These are phyloP conservation scores for Elongisporangium undulatum DNA, from an alignment of 352 stramenopile genomes.

Conservation along the genomic window DNA sequence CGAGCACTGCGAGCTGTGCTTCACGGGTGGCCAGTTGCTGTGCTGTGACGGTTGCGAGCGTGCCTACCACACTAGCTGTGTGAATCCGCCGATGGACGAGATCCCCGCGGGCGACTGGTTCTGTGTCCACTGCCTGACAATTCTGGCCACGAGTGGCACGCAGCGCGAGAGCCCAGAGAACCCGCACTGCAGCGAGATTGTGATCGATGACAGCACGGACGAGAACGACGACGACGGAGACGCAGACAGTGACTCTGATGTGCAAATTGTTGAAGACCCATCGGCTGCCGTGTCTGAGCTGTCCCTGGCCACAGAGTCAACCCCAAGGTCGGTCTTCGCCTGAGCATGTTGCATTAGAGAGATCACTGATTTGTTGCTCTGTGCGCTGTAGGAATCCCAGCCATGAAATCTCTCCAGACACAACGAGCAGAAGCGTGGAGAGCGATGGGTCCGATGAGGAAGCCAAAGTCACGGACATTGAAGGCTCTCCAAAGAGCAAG, in stretches of 20 bases:
- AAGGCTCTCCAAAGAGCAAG: not conserved
- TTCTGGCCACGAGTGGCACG: constrained; percentile 13
- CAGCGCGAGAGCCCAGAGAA: constrained; percentile 19
- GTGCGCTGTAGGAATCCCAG: not conserved
- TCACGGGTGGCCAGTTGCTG: constrained; percentile 53
- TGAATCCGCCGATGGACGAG: constrained; percentile 56
- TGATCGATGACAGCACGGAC: constrained; percentile 15
- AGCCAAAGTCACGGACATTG: not conserved
- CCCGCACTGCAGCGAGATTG: constrained; percentile 15
- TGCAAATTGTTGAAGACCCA: not conserved
- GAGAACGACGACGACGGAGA: constrained; percentile 10
- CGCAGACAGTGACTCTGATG: not conserved
- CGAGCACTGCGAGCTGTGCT: constrained; percentile 58
- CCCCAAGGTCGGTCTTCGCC: not conserved
- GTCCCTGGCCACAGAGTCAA: not conserved
- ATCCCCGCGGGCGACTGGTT: constrained; percentile 59
- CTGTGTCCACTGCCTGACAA: constrained; percentile 31
- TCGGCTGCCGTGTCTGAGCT: not conserved
- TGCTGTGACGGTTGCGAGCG: constrained; percentile 68
- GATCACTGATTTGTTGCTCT: too few relatives aligned
- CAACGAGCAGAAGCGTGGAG: not conserved
- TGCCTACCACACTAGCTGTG: constrained; percentile 68
- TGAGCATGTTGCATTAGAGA: not conserved
- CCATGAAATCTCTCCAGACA: not conserved
- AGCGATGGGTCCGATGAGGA: not conserved